Conservation (phyloP, 73 alveolate species). For the Stentor roeselii region DNA sequence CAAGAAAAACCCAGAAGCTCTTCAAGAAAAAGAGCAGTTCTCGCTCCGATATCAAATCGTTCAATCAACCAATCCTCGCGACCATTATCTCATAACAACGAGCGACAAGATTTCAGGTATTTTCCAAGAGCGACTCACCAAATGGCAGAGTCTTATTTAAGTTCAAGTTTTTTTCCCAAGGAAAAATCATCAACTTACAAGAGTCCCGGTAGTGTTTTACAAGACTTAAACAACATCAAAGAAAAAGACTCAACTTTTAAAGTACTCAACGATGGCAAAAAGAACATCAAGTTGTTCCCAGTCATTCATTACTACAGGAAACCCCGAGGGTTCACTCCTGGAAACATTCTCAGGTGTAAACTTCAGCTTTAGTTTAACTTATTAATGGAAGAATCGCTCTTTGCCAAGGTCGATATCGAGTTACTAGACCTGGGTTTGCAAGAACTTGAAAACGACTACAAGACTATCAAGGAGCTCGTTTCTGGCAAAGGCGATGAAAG, state of each 20-base stretch:
- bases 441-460: slow-evolving; percentile 15
- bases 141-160: neutral
- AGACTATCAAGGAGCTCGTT: neutral
- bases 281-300: neutral
- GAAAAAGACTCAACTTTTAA: no score
- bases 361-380: neutral
- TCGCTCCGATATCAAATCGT: neutral
- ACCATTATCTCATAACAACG: neutral
- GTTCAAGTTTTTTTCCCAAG: neutral
- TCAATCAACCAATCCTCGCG: neutral
- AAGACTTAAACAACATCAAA: no score
- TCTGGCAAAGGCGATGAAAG: slow-evolving; percentile 2
- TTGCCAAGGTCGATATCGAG: neutral
- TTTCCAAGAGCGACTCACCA: neutral
- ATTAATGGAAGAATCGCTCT: slow-evolving; percentile 5
- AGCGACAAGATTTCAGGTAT: no score
- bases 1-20: neutral
- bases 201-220: neutral
- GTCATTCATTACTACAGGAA: neutral
- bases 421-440: neutral
- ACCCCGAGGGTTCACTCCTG: neutral
- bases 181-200: no score
- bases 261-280: no score
- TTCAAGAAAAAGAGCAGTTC: neutral
- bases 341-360: no score